phyloP scores from a whole-genome alignment of 352 stramenopile genomes.

The Phytophthora tentaculata region DNA sequence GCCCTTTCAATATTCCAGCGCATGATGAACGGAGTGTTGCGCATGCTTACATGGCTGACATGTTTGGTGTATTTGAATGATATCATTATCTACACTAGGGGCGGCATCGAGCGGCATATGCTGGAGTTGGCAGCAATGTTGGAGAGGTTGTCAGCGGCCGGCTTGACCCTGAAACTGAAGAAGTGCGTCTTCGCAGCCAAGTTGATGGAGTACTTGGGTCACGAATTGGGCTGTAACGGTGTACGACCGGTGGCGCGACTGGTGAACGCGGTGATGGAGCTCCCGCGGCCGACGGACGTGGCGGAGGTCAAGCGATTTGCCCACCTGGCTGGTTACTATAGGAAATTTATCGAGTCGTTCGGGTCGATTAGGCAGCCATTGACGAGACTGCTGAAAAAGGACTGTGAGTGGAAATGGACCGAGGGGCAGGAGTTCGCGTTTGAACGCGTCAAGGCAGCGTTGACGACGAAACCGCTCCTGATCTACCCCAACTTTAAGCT shows the following conservation, averaged over 20 bases:
- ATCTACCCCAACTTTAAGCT: constrained; percentile 3
- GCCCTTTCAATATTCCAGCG: neutral
- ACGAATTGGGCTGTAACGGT: neutral
- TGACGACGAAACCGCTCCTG: neutral
- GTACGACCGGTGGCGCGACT: neutral
- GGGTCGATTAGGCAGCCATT: neutral
- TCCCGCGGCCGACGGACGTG: neutral
- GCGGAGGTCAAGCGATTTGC: neutral
- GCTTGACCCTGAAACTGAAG: neutral
- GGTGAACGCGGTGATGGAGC: neutral
- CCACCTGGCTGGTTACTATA: neutral
- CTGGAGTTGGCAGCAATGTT: neutral
- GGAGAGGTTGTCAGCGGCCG: neutral
- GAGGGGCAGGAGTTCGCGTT: neutral
- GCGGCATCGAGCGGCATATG: neutral
- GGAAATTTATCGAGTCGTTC: neutral
- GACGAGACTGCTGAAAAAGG: neutral
- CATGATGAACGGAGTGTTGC: neutral
- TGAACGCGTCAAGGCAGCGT: neutral
- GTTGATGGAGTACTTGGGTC: neutral
- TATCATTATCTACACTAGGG: neutral
- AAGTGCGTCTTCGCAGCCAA: neutral
- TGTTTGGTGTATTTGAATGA: neutral
- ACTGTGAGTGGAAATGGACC: neutral
- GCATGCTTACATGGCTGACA: neutral